phyloP scores from a whole-genome alignment of 306 rosid species.

The Trichosanthes cucumerina region DNA sequence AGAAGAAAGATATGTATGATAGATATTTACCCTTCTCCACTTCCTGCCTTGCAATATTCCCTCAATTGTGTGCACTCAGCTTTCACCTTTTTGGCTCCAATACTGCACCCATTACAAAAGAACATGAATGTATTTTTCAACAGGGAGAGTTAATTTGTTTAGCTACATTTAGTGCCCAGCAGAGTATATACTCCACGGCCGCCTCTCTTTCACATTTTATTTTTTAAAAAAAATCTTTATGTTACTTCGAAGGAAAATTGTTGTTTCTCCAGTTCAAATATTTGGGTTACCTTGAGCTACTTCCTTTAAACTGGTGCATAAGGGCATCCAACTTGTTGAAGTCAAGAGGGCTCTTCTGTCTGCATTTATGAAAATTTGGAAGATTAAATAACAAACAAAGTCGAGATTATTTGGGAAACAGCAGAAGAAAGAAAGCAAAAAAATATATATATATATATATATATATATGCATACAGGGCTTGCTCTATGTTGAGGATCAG shows the following conservation, averaged over 20 bases:
- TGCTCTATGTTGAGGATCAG: constrained; percentile 59
- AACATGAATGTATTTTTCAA: constrained; percentile 10
- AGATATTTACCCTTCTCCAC: constrained; percentile 61
- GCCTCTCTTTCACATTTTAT: not conserved
- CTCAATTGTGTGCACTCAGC: constrained; percentile 67
- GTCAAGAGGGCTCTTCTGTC: constrained; percentile 52
- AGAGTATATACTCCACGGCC: constrained; percentile 23
- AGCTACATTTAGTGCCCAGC: constrained; percentile 25
- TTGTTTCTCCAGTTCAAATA: not conserved
- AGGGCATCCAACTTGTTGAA: constrained; percentile 54
- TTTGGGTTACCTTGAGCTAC: constrained; percentile 67
- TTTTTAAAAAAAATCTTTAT: not conserved
- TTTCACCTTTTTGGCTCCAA: constrained; percentile 92
- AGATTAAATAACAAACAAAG: not conserved
- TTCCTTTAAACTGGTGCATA: constrained; percentile 91
- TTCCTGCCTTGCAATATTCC: constrained; percentile 63
- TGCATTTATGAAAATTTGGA: constrained; percentile 19
- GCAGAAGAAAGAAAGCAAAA: not conserved
- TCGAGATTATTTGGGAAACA: not conserved
- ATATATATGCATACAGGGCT: constrained; percentile 54
- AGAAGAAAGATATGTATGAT: not conserved
- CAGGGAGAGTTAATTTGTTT: constrained; percentile 15
- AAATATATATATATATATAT: no score
- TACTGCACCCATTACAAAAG: constrained; percentile 43
- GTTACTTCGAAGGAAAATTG: not conserved